Percentiles rank a stretch among this genome's conserved stretches.
Conservation (phyloP, 768 basidiomycete genomes). For the Hysterangium stoloniferum region DNA sequence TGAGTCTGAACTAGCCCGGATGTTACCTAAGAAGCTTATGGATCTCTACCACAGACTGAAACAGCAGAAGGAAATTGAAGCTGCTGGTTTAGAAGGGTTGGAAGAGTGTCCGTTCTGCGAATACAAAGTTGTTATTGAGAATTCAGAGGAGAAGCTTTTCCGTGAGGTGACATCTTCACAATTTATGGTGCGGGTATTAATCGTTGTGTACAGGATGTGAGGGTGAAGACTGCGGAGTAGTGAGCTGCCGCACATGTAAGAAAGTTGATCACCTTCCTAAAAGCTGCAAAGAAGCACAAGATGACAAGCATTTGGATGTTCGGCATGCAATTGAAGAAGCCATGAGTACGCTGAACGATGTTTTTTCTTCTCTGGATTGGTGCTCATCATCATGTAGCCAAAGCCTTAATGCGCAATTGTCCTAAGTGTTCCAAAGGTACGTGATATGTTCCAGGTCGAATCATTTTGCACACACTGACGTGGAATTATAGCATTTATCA, state of each 20-base stretch:
- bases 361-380: background rate
- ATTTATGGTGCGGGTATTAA: constrained; percentile 20
- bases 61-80: constrained; percentile 72
- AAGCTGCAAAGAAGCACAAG: constrained; percentile 71
- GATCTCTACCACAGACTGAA: constrained; percentile 65
- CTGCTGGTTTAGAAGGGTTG: constrained; percentile 67
- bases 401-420: constrained; percentile 81
- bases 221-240: constrained; percentile 59
- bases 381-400: constrained; percentile 34
- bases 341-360: constrained; percentile 51
- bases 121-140: constrained; percentile 74
- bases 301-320: constrained; percentile 66
- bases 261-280: constrained; percentile 75
- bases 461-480: constrained; percentile 4
- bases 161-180: constrained; percentile 22
- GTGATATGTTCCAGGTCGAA: constrained; percentile 14
- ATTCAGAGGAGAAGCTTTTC: constrained; percentile 56
- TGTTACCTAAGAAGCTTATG: constrained; percentile 60
- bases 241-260: constrained; percentile 78
- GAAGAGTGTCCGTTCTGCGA: constrained; percentile 92
- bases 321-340: constrained; percentile 84
- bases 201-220: constrained; percentile 34
- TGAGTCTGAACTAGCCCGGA: constrained; percentile 56
- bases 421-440: constrained; percentile 77
- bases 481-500: constrained; percentile 60